A percentile compares a stretch with the other conserved stretches of the same genome.
These are phyloP conservation scores for Canariomyces notabilis DNA, from an alignment of 2,329 filamentous ascomycete species.

Conservation along the genomic window DNA sequence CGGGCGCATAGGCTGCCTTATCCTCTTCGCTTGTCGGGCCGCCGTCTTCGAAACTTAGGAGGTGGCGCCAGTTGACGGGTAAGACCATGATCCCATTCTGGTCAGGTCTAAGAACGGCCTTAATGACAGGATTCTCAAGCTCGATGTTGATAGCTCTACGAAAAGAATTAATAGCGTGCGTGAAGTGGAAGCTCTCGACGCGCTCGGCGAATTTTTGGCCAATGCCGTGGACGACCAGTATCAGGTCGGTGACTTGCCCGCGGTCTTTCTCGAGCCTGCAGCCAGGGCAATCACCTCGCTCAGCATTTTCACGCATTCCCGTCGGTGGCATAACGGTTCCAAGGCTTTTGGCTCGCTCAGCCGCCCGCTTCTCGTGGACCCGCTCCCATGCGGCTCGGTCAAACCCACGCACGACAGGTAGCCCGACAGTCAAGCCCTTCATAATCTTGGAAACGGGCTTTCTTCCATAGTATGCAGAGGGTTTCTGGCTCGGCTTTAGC, in stretches of 20 bases:
- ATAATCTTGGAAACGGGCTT: slow-evolving; percentile 78
- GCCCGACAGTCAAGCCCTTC: slow-evolving; percentile 75
- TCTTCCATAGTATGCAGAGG: slow-evolving; percentile 79
- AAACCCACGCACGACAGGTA: slow-evolving; percentile 87
- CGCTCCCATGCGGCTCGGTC: slow-evolving; percentile 71
- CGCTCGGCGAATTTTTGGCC: slow-evolving; percentile 93
- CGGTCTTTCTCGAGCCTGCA: slow-evolving; percentile 59
- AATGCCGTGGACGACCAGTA: slow-evolving; percentile 91
- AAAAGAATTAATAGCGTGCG: slow-evolving; percentile 89
- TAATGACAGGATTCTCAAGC: slow-evolving; percentile 68
- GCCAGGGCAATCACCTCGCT: slow-evolving; percentile 43
- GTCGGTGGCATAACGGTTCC: background rate
- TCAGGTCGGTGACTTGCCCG: slow-evolving; percentile 75
- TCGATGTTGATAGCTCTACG: slow-evolving; percentile 82
- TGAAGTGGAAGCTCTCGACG: slow-evolving; percentile 96
- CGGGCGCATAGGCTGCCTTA: slow-evolving; percentile 47
- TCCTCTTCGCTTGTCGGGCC: slow-evolving; percentile 54
- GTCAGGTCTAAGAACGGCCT: slow-evolving; percentile 66
- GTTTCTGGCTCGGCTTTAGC: slow-evolving; percentile 76
- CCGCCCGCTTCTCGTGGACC: slow-evolving; percentile 50
- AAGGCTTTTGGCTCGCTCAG: slow-evolving; percentile 16
- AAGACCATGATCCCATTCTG: slow-evolving; percentile 90
- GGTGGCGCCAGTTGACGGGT: slow-evolving; percentile 90
- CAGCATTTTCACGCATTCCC: slow-evolving; percentile 1
- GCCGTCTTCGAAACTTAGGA: slow-evolving; percentile 79